Conservation (phyloP, 164 flowering plant species). For the Vitis amurensis region DNA sequence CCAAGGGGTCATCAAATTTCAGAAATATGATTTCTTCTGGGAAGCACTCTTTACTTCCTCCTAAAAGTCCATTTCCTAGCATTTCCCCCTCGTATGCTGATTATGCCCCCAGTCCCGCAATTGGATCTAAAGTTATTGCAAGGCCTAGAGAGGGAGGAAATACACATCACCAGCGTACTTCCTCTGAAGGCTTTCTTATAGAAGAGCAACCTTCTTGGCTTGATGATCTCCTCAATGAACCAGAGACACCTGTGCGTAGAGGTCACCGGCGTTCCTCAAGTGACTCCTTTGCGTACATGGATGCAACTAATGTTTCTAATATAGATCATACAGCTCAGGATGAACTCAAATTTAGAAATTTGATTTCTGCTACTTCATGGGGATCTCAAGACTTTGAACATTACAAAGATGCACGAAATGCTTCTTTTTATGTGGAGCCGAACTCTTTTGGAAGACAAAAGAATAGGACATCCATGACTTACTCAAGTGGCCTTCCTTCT, state of each 20-base stretch:
- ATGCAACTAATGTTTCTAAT: conserved; percentile 46
- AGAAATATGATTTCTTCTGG: conserved; percentile 53
- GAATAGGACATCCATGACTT: conserved; percentile 34
- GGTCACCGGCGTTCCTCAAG: conserved; percentile 90
- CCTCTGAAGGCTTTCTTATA: conserved; percentile 71
- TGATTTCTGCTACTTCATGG: conserved; percentile 45
- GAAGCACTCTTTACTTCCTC: conserved; percentile 77
- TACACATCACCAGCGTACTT: conserved; percentile 69
- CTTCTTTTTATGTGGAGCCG: conserved; percentile 44
- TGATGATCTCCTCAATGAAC: conserved; percentile 89
- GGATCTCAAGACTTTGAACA: conserved; percentile 54
- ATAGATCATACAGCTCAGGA: conserved; percentile 42
- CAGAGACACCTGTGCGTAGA: conserved; percentile 76
- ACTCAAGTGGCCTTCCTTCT: conserved; percentile 35
- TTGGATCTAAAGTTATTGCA: conserved; percentile 49
- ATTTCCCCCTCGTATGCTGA: conserved; percentile 60
- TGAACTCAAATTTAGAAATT: conserved; percentile 40
- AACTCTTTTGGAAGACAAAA: conserved; percentile 37
- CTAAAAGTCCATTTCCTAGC: conserved; percentile 78
- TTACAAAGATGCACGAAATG: conserved; percentile 39
- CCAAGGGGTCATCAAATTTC: conserved; percentile 56
- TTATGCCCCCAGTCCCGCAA: conserved; percentile 42
- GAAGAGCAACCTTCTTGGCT: conserved; percentile 97
- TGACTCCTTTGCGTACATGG: conserved; percentile 83
- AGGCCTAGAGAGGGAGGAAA: conserved; percentile 63